Conservation (phyloP, 176 grass and related monocot species). For the Echinochloa phyllopogon region DNA sequence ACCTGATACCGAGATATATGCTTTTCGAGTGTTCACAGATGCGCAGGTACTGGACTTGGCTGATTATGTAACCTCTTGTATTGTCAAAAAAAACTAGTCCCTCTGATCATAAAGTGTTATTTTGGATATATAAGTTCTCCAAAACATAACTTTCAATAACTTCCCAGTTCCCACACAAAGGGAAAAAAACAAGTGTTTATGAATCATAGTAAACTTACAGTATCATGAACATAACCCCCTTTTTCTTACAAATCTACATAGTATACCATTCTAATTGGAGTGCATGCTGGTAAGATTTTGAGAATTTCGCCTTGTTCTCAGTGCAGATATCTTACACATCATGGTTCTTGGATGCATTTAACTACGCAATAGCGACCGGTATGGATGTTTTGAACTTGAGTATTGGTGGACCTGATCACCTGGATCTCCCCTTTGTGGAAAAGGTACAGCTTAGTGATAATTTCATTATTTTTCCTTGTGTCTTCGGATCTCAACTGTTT, state of each 20-base stretch:
- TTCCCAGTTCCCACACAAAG: background rate
- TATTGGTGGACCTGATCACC: conserved; percentile 93
- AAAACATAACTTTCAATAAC: background rate
- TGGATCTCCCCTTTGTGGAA: conserved; percentile 98
- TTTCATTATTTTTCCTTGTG: conserved; percentile 23
- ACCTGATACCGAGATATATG: conserved; percentile 96
- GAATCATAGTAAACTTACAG: background rate
- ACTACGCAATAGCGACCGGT: conserved; percentile 91
- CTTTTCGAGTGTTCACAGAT: conserved; percentile 98
- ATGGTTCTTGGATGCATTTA: conserved; percentile 99
- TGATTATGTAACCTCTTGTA: conserved; percentile 23
- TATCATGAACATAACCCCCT: background rate
- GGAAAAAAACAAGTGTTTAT: background rate
- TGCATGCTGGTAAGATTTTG: conserved; percentile 73
- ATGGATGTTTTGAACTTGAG: conserved; percentile 99
- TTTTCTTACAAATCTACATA: background rate
- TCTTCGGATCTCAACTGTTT: background rate
- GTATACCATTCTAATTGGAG: background rate
- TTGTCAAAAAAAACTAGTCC: conserved; percentile 1
- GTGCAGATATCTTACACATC: conserved; percentile 99
- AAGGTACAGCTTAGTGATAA: conserved; percentile 61
- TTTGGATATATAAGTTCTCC: background rate
- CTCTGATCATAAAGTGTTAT: background rate
- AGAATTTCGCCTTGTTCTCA: conserved; percentile 79
- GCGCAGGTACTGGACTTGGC: conserved; percentile 80